Evolutionary conservation across 208 protist species (phyloP), one percentile per base, ranked within the genome.

Genomic region (Phytomonas francai): DNA sequence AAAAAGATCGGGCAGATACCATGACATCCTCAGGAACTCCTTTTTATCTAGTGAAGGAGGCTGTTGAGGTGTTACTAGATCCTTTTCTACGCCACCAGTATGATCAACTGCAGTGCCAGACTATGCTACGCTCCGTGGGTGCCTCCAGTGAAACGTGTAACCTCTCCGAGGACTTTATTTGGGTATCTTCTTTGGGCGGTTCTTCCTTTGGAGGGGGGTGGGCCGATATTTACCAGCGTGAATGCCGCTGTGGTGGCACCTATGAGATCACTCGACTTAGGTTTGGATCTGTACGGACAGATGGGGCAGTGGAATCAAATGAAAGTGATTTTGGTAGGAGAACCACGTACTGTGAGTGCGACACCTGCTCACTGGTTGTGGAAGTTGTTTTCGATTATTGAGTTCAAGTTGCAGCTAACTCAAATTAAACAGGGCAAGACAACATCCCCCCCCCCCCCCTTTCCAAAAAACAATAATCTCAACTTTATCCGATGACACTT

Each of bases 341-440:
- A 8, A 70, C 58, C 29, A 54, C 71, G 28, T 56, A 61, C 39
- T 85, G 80, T 63, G 84, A 90, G 67, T 94, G 88, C 66, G 88
- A 94, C 70, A 89, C 60, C 56, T 94, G 88, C 65, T 94, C 88
- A 9, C 78, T 94, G 7, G 76, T 92, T 12, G 77, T 94, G 63
- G 74, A 81, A 66, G 82, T 94, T 19, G 64, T 68, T 1, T 68
- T 77, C 39, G 61, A 49, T 49, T 3, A 22, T 3, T 49, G 12
- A 22, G 39, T 22, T 3, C 12, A 49, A 12, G 16, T 22, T 49
- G 16, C 39, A 49, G 39, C 4, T 49, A 12, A 49, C 39, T 19
- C 39, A 12, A 49, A 49, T 49, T 19, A 49, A 49, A 49, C 14
- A 19, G 39, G 39, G 12, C 9, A 12, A 49, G 39, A 19, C 12